Conservation (phyloP, 2,329 filamentous ascomycete genomes). For the Aspergillus unguis region DNA sequence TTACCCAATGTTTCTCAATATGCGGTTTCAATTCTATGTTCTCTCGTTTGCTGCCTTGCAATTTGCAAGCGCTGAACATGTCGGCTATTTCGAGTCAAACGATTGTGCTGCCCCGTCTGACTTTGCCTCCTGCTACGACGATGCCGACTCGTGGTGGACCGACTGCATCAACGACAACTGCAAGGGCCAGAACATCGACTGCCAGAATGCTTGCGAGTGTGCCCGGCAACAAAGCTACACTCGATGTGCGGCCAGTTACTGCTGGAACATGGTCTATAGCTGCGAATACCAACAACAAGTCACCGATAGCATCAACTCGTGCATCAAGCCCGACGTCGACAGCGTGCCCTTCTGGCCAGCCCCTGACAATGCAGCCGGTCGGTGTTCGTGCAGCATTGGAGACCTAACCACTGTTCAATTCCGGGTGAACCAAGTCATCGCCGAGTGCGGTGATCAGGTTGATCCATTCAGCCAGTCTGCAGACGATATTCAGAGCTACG, state of each 20-base stretch:
- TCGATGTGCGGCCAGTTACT: neutral
- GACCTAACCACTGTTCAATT: neutral
- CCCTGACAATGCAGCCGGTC: constrained; percentile 7
- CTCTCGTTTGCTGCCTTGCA: neutral
- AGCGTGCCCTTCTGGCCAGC: constrained; percentile 12
- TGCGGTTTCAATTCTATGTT: neutral
- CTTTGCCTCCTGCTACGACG: constrained; percentile 1
- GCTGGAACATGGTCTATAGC: constrained; percentile 15
- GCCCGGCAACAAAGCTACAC: neutral
- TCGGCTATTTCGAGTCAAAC: constrained; percentile 6
- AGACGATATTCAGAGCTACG: neutral
- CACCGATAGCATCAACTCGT: neutral
- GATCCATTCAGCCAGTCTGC: neutral
- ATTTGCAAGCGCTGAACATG: neutral
- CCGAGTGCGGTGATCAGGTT: neutral
- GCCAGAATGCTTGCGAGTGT: constrained; percentile 3
- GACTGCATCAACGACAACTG: constrained; percentile 8
- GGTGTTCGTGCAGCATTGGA: constrained; percentile 9
- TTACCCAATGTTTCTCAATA: neutral
- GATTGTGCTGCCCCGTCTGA: constrained; percentile 1
- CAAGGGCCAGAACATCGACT: neutral
- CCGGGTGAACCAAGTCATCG: neutral
- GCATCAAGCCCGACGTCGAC: neutral
- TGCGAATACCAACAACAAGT: constrained; percentile 10
- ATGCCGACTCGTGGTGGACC: neutral